These are phyloP conservation scores for Periconia macrospinosa DNA, from an alignment of 2,329 filamentous ascomycete species.

Conservation along the genomic window DNA sequence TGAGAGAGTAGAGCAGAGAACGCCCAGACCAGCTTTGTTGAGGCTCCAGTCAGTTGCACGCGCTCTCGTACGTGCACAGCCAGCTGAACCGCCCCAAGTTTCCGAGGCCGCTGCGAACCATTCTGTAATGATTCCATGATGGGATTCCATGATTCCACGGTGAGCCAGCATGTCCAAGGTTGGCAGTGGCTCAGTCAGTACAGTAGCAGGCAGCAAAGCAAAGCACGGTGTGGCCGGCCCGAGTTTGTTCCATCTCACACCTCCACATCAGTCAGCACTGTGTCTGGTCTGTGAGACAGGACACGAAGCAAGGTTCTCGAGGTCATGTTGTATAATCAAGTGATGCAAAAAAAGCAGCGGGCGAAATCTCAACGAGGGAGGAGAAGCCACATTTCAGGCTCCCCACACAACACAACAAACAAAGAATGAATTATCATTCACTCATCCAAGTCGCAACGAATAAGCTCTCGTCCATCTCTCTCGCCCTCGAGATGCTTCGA, in stretches of 20 bases:
- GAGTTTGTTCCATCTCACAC: background rate
- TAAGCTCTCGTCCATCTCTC: too few relatives aligned
- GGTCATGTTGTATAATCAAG: background rate
- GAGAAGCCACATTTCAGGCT: too few relatives aligned
- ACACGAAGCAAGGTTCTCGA: background rate
- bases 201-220: too few relatives aligned
- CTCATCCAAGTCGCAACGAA: too few relatives aligned
- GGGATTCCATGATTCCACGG: too few relatives aligned
- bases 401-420: too few relatives aligned
- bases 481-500: too few relatives aligned
- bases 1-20: background rate
- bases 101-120: background rate
- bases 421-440: too few relatives aligned
- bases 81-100: background rate
- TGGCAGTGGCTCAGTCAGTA: background rate
- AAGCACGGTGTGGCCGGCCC: too few relatives aligned
- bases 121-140: background rate
- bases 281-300: background rate
- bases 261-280: background rate
- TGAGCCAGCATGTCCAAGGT: background rate
- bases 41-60: background rate
- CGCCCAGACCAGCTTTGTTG: background rate
- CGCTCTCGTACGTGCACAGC: background rate
- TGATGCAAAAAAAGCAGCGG: background rate
- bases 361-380: too few relatives aligned